Percentiles rank a stretch among this genome's conserved stretches.
Evolutionary conservation across 177 flowering plant species (phyloP).

Genomic region (Telopea speciosissima): DNA sequence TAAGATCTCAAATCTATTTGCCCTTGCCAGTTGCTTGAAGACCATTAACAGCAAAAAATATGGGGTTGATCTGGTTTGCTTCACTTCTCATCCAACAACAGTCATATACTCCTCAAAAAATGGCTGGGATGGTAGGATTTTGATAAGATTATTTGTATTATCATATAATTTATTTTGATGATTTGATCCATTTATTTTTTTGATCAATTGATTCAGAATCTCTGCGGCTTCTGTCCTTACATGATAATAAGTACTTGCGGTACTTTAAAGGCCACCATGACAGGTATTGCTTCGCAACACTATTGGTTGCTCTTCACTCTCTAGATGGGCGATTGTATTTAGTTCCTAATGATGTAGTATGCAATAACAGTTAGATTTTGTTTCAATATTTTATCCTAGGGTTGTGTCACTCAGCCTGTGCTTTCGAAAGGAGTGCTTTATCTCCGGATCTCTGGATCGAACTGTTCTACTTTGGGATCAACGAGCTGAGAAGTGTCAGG

Average conservation of each 20-base stretch:
- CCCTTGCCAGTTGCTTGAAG: slow-evolving; percentile 67
- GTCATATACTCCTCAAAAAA: slow-evolving; percentile 97
- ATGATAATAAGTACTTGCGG: slow-evolving; percentile 94
- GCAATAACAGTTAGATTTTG: background rate
- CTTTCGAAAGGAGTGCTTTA: slow-evolving; percentile 73
- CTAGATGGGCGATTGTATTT: no score
- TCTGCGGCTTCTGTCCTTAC: slow-evolving; percentile 85
- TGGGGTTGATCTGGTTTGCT: slow-evolving; percentile 94
- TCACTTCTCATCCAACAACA: slow-evolving; percentile 92
- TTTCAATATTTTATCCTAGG: slow-evolving; percentile 29
- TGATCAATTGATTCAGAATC: slow-evolving; percentile 57
- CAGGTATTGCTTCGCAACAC: slow-evolving; percentile 45
- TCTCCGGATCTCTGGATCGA: slow-evolving; percentile 96
- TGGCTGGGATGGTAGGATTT: slow-evolving; percentile 96
- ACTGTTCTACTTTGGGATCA: slow-evolving; percentile 98
- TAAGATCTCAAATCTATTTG: background rate
- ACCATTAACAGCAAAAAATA: slow-evolving; percentile 98
- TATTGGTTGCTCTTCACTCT: background rate
- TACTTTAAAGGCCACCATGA: slow-evolving; percentile 99
- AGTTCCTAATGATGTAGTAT: background rate
- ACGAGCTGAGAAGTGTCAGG: slow-evolving; percentile 95
- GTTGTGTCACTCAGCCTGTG: slow-evolving; percentile 97
- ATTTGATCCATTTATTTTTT: slow-evolving; percentile 8
- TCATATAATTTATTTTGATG: slow-evolving; percentile 5
- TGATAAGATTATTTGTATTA: background rate